phyloP scores from a whole-genome alignment of 2,329 filamentous ascomycete species.

The Trichophyton verrucosum region DNA sequence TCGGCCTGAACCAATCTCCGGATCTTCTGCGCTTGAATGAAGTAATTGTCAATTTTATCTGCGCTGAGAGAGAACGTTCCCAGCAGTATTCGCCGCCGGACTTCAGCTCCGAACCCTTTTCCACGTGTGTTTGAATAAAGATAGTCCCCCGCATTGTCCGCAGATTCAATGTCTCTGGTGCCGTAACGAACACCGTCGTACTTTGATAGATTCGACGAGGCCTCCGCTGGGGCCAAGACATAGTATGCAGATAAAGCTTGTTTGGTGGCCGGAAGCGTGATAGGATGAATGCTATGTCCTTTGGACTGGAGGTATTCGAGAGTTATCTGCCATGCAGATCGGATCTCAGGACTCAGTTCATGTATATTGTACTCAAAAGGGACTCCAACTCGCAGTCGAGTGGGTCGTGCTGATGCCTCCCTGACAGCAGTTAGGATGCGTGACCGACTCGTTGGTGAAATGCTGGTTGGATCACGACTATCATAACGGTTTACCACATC shows the following conservation, averaged over 20 bases:
- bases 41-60: constrained; percentile 89
- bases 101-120: constrained; percentile 67
- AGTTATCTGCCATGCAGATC: constrained; percentile 53
- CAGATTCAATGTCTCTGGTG: constrained; percentile 35
- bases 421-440: constrained; percentile 26
- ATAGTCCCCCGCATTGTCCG: constrained; percentile 42
- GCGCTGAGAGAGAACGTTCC: constrained; percentile 86
- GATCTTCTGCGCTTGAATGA: constrained; percentile 82
- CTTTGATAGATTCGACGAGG: constrained; percentile 88
- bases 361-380: constrained; percentile 74
- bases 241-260: constrained; percentile 90
- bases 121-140: constrained; percentile 68
- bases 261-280: constrained; percentile 72
- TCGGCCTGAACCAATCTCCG: constrained; percentile 72
- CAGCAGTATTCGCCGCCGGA: constrained; percentile 72
- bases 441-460: constrained; percentile 45
- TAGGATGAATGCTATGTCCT: constrained; percentile 61
- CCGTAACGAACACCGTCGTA: constrained; percentile 97
- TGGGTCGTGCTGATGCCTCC: constrained; percentile 10
- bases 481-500: constrained; percentile 50
- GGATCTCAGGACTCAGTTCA: constrained; percentile 61
- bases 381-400: constrained; percentile 42
- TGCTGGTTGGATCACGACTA: constrained; percentile 59
- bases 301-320: constrained; percentile 47
- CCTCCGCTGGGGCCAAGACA: constrained; percentile 85